A percentile compares a stretch with the other conserved stretches of the same genome.
phyloP scores from a whole-genome alignment of 306 rosid species.

The Ormosia emarginata region DNA sequence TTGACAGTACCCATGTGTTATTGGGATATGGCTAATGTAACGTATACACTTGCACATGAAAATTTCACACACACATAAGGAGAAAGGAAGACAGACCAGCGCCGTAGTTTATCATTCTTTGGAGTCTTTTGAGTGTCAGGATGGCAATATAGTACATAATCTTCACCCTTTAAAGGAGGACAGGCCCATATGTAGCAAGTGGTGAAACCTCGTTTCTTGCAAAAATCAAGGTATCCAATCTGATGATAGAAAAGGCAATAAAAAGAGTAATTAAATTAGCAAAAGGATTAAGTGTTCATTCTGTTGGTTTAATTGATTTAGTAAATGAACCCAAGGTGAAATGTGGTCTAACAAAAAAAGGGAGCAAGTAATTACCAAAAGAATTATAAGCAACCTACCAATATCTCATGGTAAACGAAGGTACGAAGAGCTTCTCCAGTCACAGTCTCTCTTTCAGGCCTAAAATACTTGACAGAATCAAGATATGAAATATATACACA shows the following conservation, averaged over 20 bases:
- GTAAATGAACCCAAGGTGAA: not conserved
- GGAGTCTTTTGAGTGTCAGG: constrained; percentile 61
- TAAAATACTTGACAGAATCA: constrained; percentile 70
- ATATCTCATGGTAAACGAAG: constrained; percentile 67
- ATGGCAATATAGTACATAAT: constrained; percentile 61
- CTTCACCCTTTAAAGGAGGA: constrained; percentile 58
- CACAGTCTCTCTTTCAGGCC: constrained; percentile 37
- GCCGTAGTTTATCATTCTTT: constrained; percentile 48
- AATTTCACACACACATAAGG: not conserved
- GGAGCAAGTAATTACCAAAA: not conserved
- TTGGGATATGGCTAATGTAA: not conserved
- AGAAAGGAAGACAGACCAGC: constrained; percentile 43
- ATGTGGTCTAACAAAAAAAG: not conserved
- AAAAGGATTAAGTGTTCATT: not conserved
- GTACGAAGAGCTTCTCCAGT: constrained; percentile 70
- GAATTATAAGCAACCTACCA: constrained; percentile 36
- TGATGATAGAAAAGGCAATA: constrained; percentile 17
- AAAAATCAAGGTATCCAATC: constrained; percentile 71
- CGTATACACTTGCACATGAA: not conserved
- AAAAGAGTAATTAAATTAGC: not conserved
- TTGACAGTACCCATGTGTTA: not conserved
- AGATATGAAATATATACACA: constrained; percentile 59
- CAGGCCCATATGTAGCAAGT: constrained; percentile 68
- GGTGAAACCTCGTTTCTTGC: constrained; percentile 63
- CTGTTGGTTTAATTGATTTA: not conserved